Evolutionary conservation across 2,329 filamentous ascomycete species (phyloP).

Genomic region (Aspergillus sp.): DNA sequence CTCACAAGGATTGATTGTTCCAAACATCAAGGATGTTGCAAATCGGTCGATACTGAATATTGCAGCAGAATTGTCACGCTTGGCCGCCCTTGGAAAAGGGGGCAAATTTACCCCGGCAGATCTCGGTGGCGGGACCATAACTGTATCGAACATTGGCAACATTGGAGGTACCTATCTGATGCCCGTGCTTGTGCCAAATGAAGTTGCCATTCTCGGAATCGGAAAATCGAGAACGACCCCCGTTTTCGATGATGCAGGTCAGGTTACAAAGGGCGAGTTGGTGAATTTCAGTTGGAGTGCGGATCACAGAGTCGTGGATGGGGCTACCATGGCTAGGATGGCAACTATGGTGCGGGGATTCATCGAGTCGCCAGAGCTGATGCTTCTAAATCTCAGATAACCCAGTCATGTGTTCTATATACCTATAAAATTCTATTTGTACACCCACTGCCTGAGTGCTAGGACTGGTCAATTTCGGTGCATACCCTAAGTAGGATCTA

Average conservation of each 20-base stretch:
- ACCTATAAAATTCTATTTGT: too few relatives aligned
- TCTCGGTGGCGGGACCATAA: constrained; percentile 80
- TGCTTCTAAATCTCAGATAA: constrained; percentile 75
- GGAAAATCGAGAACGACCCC: constrained; percentile 74
- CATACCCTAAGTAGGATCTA: too few relatives aligned
- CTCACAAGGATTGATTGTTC: constrained; percentile 76
- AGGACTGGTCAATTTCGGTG: too few relatives aligned
- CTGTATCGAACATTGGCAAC: constrained; percentile 91
- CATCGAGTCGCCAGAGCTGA: constrained; percentile 76
- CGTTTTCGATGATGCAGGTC: constrained; percentile 55
- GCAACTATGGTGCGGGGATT: constrained; percentile 69
- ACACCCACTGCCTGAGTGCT: too few relatives aligned
- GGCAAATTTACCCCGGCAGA: constrained; percentile 69
- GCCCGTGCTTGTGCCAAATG: constrained; percentile 81
- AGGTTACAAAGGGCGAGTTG: constrained; percentile 66
- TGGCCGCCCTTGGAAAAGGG: constrained; percentile 63
- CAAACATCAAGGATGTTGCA: constrained; percentile 79
- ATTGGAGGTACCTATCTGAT: constrained; percentile 88
- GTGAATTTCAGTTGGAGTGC: constrained; percentile 95
- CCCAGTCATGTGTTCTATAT: background rate
- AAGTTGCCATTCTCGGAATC: constrained; percentile 86
- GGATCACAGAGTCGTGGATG: constrained; percentile 89
- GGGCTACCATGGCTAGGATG: constrained; percentile 86
- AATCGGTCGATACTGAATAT: constrained; percentile 68
- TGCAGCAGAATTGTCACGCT: constrained; percentile 63